These are phyloP conservation scores for Suillus subalutaceus DNA, from an alignment of 768 basidiomycete species.

Conservation along the genomic window DNA sequence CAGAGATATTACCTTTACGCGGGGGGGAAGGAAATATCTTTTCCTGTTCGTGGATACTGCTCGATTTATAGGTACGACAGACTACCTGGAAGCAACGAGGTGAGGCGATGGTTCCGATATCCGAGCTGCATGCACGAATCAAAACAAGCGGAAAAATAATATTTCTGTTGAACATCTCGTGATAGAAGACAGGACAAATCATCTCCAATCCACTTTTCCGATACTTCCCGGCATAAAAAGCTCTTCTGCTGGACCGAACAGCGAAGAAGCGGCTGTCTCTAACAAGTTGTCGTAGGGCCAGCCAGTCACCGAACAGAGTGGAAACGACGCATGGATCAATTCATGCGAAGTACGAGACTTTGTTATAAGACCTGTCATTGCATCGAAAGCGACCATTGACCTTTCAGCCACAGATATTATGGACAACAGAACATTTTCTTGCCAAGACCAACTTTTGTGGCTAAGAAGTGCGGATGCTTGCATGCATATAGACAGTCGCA, in stretches of 20 bases:
- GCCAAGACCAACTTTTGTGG: background rate
- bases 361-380: background rate
- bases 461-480: background rate
- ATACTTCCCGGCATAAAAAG: background rate
- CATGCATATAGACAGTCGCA: background rate
- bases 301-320: background rate
- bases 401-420: background rate
- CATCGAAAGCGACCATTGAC: background rate
- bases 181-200: background rate
- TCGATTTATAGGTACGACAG: constrained; percentile 17
- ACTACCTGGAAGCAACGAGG: constrained; percentile 15
- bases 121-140: constrained; percentile 14
- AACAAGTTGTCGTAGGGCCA: background rate
- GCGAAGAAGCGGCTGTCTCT: background rate
- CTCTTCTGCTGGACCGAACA: background rate
- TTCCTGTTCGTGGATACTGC: constrained; percentile 13
- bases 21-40: constrained; percentile 20
- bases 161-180: constrained; percentile 1
- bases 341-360: background rate
- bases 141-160: background rate
- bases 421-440: background rate
- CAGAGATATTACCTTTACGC: constrained; percentile 10
- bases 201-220: background rate
- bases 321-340: background rate
- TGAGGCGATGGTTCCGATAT: constrained; percentile 11